Evolutionary conservation across 2,329 filamentous ascomycete species (phyloP), one percentile per base, ranked within the genome.

Genomic region (Dendryphion nanum): DNA sequence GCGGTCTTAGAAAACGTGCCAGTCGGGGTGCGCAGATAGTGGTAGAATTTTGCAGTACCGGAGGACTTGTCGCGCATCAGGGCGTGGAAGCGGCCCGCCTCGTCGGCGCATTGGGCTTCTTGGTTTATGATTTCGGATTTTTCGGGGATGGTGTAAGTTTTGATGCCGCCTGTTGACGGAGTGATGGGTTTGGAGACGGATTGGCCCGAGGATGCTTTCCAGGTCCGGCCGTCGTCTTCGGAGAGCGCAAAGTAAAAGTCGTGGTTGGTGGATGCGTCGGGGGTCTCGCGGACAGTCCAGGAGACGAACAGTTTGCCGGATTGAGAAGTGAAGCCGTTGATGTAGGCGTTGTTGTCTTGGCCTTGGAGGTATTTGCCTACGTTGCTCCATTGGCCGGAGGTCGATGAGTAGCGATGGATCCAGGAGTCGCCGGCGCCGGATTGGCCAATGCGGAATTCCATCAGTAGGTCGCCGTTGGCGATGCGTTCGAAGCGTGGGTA

Each of bases 241-340:
- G 70, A 72, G 41, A 70, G 67, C 3, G 72, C 70, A 38, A 74
- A 74, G 53, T 72, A 75, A 30, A 77, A 66, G 40, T 75, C 62
- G 45, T 74, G 69, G 45, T 77, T 77, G 12, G 75, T 77, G 37
- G 61, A 64, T 0, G 66, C 67, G 2, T 57, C 56, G 5, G 75
- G 70, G 33, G 75, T 76, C 14, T 67, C 71, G 13, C 74, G 70
- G 42, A 73, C 75, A 0, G 75, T 75, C 73, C 73, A 76, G 1
- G 71, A 74, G 15, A 68, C 64, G 50, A 70, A 68, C 2, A 76
- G 60, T 10, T 57, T 59, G 1, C 45, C 49, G 20, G 47, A 45
- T 18, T 59, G 53, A 20, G 57, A 61, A 42, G 67, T 68, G 31
- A 76, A 57, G 7, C 73, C 73, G 53, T 77, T 73, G 50, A 76